Conservation (phyloP, 2,329 filamentous ascomycete genomes). For the Cladosporium velox region DNA sequence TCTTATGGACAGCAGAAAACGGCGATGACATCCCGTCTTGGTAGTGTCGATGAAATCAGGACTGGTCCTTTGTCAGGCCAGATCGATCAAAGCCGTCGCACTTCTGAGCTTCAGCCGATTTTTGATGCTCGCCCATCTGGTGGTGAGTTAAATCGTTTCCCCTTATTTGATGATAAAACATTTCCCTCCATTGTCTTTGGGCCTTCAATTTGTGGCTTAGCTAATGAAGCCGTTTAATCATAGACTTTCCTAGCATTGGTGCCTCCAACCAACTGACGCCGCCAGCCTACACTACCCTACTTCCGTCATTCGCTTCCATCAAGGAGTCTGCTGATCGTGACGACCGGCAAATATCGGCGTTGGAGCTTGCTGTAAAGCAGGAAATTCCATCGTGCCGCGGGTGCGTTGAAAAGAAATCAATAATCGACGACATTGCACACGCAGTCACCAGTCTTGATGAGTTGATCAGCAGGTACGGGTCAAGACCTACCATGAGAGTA, state of each 20-base stretch:
- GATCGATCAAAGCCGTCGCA: not conserved
- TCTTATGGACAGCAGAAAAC: not conserved
- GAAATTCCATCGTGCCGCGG: constrained; percentile 28
- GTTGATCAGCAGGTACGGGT: constrained; percentile 25
- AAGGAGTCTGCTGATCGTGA: constrained; percentile 27
- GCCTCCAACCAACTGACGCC: not conserved
- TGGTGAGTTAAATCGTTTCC: not conserved
- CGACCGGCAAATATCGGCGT: not conserved
- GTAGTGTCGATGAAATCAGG: not conserved
- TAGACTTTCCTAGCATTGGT: not conserved
- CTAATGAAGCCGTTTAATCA: not conserved
- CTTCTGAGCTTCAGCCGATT: not conserved
- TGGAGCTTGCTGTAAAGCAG: constrained; percentile 1
- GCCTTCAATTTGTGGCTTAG: not conserved
- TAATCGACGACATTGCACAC: constrained; percentile 30
- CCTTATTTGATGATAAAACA: not conserved
- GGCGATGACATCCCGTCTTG: not conserved
- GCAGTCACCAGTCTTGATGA: constrained; percentile 31
- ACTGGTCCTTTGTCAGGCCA: not conserved
- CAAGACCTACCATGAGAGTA: constrained; percentile 22
- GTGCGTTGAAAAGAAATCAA: constrained; percentile 29
- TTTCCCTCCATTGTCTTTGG: not conserved
- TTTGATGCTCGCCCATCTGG: too few species aligned
- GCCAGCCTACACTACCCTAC: constrained; percentile 23
- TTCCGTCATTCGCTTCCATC: constrained; percentile 34